Percentiles rank a stretch among this genome's conserved stretches.
These are phyloP conservation scores for Tricholoma terreum DNA, from an alignment of 768 basidiomycete species.

Conservation along the genomic window DNA sequence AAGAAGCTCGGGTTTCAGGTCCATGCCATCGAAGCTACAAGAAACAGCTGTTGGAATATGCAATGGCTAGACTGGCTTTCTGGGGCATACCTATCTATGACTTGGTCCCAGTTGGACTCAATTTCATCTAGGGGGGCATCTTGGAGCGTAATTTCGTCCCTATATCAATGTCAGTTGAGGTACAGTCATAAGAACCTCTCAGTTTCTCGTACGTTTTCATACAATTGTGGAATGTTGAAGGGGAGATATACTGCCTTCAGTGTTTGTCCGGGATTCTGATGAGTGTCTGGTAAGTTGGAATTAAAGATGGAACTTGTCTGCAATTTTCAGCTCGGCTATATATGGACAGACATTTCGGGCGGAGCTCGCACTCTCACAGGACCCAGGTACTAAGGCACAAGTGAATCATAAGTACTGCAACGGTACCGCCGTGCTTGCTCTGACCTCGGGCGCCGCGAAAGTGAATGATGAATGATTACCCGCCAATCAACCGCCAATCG, in stretches of 20 bases:
- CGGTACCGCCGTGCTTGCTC: too few relatives aligned
- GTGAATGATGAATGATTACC: too few relatives aligned
- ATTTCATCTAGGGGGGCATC: slow-evolving; percentile 84
- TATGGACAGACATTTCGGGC: slow-evolving; percentile 14
- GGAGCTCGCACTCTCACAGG: slow-evolving; percentile 13
- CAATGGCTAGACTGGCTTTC: slow-evolving; percentile 12
- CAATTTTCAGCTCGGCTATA: slow-evolving; percentile 5
- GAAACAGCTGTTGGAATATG: background rate
- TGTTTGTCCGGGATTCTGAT: slow-evolving; percentile 16
- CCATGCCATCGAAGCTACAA: slow-evolving; percentile 96
- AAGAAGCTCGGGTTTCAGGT: slow-evolving; percentile 93
- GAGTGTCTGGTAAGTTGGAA: slow-evolving; percentile 7
- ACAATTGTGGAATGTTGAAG: slow-evolving; percentile 23
- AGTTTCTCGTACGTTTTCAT: slow-evolving; percentile 21
- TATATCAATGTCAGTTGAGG: slow-evolving; percentile 20
- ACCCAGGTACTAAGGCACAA: background rate
- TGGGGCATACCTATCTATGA: slow-evolving; percentile 86
- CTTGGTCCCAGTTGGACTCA: slow-evolving; percentile 99
- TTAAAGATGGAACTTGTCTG: background rate
- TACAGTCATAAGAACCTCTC: background rate
- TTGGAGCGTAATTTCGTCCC: slow-evolving; percentile 68
- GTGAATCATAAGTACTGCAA: too few relatives aligned
- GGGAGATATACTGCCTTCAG: slow-evolving; percentile 29
- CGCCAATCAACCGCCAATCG: too few relatives aligned
- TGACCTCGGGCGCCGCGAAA: too few relatives aligned